phyloP scores from a whole-genome alignment of 1,284 basidiomycete genomes.

The Tylopilus sp. region DNA sequence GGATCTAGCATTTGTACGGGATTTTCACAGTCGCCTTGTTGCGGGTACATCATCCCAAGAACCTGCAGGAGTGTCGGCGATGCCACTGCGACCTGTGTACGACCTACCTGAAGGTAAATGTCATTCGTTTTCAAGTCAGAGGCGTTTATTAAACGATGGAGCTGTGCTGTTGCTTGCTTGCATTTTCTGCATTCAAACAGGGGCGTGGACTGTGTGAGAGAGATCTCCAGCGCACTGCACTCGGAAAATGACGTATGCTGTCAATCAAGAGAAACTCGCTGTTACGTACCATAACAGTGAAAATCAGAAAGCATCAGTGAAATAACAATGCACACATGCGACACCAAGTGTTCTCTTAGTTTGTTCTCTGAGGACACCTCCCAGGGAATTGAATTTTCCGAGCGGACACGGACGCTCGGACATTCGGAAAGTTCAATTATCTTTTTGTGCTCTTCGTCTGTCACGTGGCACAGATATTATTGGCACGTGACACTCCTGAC shows the following conservation, averaged over 20 bases:
- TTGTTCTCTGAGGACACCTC: no score
- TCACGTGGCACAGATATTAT: no score
- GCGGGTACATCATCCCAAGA: constrained; percentile 12
- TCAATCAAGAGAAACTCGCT: constrained; percentile 11
- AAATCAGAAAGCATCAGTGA: no score
- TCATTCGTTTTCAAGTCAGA: background rate
- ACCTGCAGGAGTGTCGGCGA: background rate
- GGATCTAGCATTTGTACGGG: background rate
- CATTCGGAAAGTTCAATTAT: no score
- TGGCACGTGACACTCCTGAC: no score
- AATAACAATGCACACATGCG: no score
- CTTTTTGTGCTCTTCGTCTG: no score
- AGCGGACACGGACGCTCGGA: no score
- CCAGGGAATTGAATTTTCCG: no score
- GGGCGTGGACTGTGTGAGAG: constrained; percentile 3
- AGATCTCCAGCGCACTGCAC: background rate
- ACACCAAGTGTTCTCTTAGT: no score
- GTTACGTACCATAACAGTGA: no score
- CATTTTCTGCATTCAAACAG: constrained; percentile 6
- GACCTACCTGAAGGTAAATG: background rate
- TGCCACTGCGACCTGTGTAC: no score
- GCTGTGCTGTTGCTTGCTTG: constrained; percentile 5
- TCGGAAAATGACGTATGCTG: background rate
- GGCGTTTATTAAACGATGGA: background rate
- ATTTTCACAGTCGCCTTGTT: constrained; percentile 11